These are phyloP conservation scores for Daedaleopsis nitida DNA, from an alignment of 768 basidiomycete genomes.

Conservation along the genomic window DNA sequence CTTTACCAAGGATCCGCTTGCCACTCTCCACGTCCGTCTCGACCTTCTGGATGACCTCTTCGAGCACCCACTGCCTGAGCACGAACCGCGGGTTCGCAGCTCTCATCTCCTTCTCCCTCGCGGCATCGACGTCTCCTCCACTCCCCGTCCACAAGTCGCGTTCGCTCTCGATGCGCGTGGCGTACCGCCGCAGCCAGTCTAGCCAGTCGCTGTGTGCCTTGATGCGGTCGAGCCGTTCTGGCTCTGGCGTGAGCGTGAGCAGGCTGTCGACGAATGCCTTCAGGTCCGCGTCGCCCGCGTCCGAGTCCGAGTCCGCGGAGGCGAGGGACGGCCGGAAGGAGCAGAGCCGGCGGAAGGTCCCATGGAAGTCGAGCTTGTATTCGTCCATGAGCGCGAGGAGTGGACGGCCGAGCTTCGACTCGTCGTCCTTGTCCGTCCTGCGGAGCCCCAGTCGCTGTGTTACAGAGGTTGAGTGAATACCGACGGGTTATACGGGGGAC, in stretches of 20 bases:
- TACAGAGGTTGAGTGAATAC: background rate
- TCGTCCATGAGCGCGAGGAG: conserved; percentile 74
- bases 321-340: conserved; percentile 52
- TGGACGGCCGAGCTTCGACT: conserved; percentile 58
- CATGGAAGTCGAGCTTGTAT: conserved; percentile 85
- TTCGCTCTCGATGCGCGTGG: conserved; percentile 57
- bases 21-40: conserved; percentile 66
- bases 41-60: conserved; percentile 83
- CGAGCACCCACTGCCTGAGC: conserved; percentile 92
- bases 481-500: background rate
- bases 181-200: conserved; percentile 67
- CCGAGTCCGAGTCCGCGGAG: no score
- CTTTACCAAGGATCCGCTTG: conserved; percentile 72
- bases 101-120: conserved; percentile 54
- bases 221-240: conserved; percentile 44
- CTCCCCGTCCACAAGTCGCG: conserved; percentile 42
- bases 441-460: conserved; percentile 78
- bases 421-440: conserved; percentile 57
- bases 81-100: conserved; percentile 88
- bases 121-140: conserved; percentile 35
- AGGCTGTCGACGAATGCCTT: conserved; percentile 47
- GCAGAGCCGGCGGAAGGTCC: conserved; percentile 75
- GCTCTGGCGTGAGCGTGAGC: conserved; percentile 50
- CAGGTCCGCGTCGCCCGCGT: conserved; percentile 31
- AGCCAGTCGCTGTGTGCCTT: conserved; percentile 55